Evolutionary conservation across 306 rosid species (phyloP), one percentile per base, ranked within the genome.

Genomic region (Rosa multiflora): DNA sequence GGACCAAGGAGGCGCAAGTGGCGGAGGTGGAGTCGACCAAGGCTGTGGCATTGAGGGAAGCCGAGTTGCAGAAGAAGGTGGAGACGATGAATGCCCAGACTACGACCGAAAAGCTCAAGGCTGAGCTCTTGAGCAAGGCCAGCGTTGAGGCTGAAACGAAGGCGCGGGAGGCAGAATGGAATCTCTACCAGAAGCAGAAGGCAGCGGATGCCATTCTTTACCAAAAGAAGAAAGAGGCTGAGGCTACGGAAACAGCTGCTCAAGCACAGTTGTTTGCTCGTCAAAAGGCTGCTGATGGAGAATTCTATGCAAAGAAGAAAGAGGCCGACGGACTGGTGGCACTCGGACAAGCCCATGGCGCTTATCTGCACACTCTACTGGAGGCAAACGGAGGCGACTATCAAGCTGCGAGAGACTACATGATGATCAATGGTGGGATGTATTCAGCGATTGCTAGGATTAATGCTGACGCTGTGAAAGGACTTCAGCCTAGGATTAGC

Each of bases 401-500:
- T 59, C 8, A 52, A 1, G 63, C 70, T 3, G 20, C 52, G 8
- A 77, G 82, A 48, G 85, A 82, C 21, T 82, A 51, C 71, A 4
- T 77, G 11, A 82, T 82, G 85, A 78, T 83, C 47, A 59, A 67
- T 8, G 10, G 42, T 14, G 70, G 77, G 4, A 72, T 79, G 62
- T 83, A 20, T 42, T 81, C 52, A 75, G 75, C 79, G 44, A 72
- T 79, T 32, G 86, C 86, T 21, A 83, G 13, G 72, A 83, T 79
- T 56, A 83, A 83, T 23, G 74, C 83, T 0, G 74, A 75, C 0
- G 83, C 72, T 0, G 52, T 83, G 12, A 40, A 21, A 1, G 86
- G 83, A 10, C 83, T 83, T 37, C 75, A 75, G 18, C 86, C 80
- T 4, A 83, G 75, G 43, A 79, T 83, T 69, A 83, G 83, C 4